Evolutionary conservation across 1,284 basidiomycete genomes (phyloP).

Genomic region (Uromyces viciae-fabae): DNA sequence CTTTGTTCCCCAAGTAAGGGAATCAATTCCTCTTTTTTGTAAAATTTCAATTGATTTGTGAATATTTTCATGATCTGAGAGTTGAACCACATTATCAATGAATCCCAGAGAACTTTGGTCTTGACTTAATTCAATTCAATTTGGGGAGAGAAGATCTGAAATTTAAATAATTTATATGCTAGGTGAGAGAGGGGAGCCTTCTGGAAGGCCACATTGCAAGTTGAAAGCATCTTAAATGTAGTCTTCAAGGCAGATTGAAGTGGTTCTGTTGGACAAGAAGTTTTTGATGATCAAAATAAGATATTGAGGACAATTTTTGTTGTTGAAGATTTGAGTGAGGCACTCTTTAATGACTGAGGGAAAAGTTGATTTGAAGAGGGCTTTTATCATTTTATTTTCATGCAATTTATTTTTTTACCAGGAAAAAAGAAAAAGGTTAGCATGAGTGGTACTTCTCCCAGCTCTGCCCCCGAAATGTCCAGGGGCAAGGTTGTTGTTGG

Average conservation of each 20-base stretch:
- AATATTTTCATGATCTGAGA: too few relatives aligned
- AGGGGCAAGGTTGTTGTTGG: neutral
- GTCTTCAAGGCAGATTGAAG: neutral
- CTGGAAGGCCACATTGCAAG: neutral
- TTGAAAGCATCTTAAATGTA: neutral
- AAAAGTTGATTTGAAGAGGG: conserved; percentile 11
- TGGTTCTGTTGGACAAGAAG: neutral
- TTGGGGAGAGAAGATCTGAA: too few relatives aligned
- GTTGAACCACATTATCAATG: too few relatives aligned
- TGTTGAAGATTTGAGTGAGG: neutral
- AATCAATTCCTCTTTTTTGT: too few relatives aligned
- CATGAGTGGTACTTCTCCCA: neutral
- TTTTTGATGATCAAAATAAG: neutral
- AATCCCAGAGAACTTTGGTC: too few relatives aligned
- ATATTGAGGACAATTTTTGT: neutral
- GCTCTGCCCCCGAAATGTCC: conserved; percentile 11
- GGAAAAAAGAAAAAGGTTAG: neutral
- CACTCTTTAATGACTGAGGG: neutral
- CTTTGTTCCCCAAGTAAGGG: too few relatives aligned
- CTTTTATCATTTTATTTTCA: too few relatives aligned
- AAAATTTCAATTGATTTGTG: too few relatives aligned
- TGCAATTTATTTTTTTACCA: conserved; percentile 11
- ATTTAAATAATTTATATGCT: conserved; percentile 3
- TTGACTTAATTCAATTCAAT: too few relatives aligned
- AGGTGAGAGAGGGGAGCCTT: conserved; percentile 1